Base-by-base conservation (phyloP, 805 yeast species). In the Metahyphopichia silvanorum region DNA sequence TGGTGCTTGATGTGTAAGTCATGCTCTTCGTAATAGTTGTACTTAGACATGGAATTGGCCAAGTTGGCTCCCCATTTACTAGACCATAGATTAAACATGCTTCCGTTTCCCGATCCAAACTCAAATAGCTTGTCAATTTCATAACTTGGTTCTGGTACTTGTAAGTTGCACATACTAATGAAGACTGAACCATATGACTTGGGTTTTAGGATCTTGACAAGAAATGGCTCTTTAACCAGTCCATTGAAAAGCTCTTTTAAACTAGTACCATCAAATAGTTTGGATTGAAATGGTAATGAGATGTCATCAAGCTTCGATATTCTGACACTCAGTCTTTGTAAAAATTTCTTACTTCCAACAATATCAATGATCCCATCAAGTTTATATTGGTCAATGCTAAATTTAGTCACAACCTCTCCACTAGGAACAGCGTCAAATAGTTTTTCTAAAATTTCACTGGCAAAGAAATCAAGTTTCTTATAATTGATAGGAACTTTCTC, bases 341-440 rank as follows among this genome's bases (percentile, higher is more conserved):
- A 58, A 45, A 47, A 55, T 35, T 55, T 55, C 38, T 55, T 59
- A 34, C 66, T 46, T n/a, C 73, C 73, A 7, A 60, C 46, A 13
- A 66, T 55, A 38, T 66, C 73, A 14, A 66, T 46, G 25, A 66
- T 48, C 21, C 57, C 37, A 39, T 66, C 73, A 32, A 63, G 44
- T 27, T 57, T 58, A 38, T 49, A 53, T 21, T 47, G 37, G 30
- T 49, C 38, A 23, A 59, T 23, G 34, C 56, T 61, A 16, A 22
- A 20, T 5, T 26, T 27, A 23, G 34, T 39, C 4, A 64, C 46
- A 14, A 28, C 33, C 23, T 48, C 55, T 6, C 47, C 34, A 11
- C 35, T 39, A n/a, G 50, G 50, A 19, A 47, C 33, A 21, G 42
- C 39, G 6, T 46, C 35, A 33, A 64, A 55, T 25, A 65, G 35